These are phyloP conservation scores for grape (Vitis vinifera) DNA, from an alignment of 164 flowering plant species.

Conservation along the genomic window ASM3070453v1 NC_081816.1:7501501-7502000, in stretches of 20 bases:
- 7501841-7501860: constrained; percentile 22
- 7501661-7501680: too few species aligned
- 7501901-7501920: neutral
- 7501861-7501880: too few species aligned
- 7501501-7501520: constrained; percentile 18
- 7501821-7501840: constrained; percentile 14
- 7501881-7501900: too few species aligned
- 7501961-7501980: constrained; percentile 22
- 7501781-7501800: constrained; percentile 15
- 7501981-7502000: constrained; percentile 29
- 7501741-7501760: constrained; percentile 29
- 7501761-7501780: constrained; percentile 20
- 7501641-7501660: too few species aligned
- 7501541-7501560: constrained; percentile 32
- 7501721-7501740: constrained; percentile 26
- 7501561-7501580: constrained; percentile 30
- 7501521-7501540: constrained; percentile 29
- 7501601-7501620: too few species aligned
- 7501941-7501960: constrained; percentile 19
- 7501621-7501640: too few species aligned
- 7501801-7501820: constrained; percentile 11
- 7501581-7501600: constrained; percentile 24
- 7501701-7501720: constrained; percentile 30
- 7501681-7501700: neutral
- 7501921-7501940: neutral